Base-by-base conservation (phyloP, 2,329 filamentous ascomycete species). In the Phaeosphaeria sp. region DNA sequence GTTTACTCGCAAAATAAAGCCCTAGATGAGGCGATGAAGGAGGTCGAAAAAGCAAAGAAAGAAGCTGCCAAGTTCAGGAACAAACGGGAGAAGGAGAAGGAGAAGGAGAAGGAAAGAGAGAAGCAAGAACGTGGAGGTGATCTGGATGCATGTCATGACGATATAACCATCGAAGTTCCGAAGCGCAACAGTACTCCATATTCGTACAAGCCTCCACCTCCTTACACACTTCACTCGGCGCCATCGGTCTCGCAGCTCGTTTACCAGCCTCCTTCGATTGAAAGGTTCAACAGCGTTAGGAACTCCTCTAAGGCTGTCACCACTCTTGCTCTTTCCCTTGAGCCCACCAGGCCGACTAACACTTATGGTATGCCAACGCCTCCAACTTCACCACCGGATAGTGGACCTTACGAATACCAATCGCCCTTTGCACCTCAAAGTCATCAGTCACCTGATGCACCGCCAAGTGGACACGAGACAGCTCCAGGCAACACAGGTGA, bases 1-100 rank as follows among this genome's bases (percentile, higher is more conserved):
- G 50, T 52, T 6, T 21, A 52, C 22, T 52, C 50, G 23, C 50
- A 52, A 25, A 52, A 52, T 27, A 46, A 52, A 33, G 50, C 50
- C 23, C 20, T 52, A 3, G 50, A 52, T 17, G 50, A 52, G 25
- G 50, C 50, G 18, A 52, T 44, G 42, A 52, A 52, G 13, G 50
- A 52, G 18, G 41, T 52, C 2, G 50, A 52, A 27, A 52, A 52
- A 22, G 50, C 50, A 2, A 52, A 46, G 23, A 52, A 46, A 23
- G 50, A 52, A 44, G 50, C 50, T 22, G 25, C 41, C n/a, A 52
- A 46, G 18, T 33, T 52, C 23, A 52, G 46, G 18, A n/a, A 7
- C 3, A 46, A 46, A 23, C 50, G 50, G 5, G 41, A 52, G n/a
- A n/a, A n/a, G n/a, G n/a, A n/a, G 6, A 27, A 9, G 9, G 25